Percentiles rank a stretch among this genome's conserved stretches.
These are phyloP conservation scores for Wickerhamiella bombiphila DNA, from an alignment of 805 yeast genomes.

Conservation along the genomic window DNA sequence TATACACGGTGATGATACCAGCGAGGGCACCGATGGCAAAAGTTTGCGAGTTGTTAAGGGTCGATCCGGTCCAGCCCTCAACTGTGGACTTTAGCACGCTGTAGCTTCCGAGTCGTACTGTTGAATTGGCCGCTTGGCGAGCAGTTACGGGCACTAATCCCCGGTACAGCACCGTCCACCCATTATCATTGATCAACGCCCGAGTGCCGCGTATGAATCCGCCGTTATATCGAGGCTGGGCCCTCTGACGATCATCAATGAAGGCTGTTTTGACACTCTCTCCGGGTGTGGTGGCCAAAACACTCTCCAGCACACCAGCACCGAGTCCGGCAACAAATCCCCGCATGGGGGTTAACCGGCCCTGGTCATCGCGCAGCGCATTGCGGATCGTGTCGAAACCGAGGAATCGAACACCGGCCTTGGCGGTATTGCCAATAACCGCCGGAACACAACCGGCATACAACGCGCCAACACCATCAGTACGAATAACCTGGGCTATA, in stretches of 20 bases:
- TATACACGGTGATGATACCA: slow-evolving; percentile 73
- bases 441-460: slow-evolving; percentile 96
- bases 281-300: slow-evolving; percentile 89
- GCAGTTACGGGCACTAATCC: slow-evolving; percentile 86
- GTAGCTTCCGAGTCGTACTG: slow-evolving; percentile 87
- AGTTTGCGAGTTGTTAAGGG: slow-evolving; percentile 64
- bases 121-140: slow-evolving; percentile 92
- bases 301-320: slow-evolving; percentile 85
- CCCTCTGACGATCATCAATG: slow-evolving; percentile 78
- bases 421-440: slow-evolving; percentile 88
- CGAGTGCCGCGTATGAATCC: slow-evolving; percentile 50
- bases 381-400: slow-evolving; percentile 84
- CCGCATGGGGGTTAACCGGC: slow-evolving; percentile 74
- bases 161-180: slow-evolving; percentile 69
- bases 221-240: slow-evolving; percentile 52
- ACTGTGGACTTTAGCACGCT: slow-evolving; percentile 54
- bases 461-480: slow-evolving; percentile 64
- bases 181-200: slow-evolving; percentile 57
- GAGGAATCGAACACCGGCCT: slow-evolving; percentile 87
- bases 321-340: slow-evolving; percentile 97
- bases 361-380: slow-evolving; percentile 63
- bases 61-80: slow-evolving; percentile 28
- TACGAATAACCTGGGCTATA: slow-evolving; percentile 56
- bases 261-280: slow-evolving; percentile 93
- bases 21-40: slow-evolving; percentile 82